phyloP scores from a whole-genome alignment of 371 early-diverging fungal genomes.

The Mucor ambiguus region DNA sequence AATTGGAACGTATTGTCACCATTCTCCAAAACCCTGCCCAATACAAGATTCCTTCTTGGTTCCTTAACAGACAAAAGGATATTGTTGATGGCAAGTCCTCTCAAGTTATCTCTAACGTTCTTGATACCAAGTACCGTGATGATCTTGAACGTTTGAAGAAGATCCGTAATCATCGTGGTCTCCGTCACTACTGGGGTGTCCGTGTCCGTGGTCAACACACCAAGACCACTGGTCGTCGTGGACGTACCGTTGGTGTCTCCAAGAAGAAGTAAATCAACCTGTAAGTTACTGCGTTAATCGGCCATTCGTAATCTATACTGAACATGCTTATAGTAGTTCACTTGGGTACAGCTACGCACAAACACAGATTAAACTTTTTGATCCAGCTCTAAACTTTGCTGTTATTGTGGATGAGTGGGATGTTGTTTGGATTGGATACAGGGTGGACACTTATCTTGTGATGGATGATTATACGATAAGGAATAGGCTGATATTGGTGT shows the following conservation, averaged over 20 bases:
- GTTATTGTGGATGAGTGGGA: neutral
- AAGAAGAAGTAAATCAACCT: neutral
- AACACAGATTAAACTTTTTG: neutral
- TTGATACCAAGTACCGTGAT: conserved; percentile 97
- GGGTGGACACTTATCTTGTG: neutral
- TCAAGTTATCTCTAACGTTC: conserved; percentile 94
- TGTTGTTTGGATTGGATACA: neutral
- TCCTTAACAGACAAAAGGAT: conserved; percentile 99
- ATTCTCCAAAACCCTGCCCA: conserved; percentile 93
- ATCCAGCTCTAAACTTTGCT: neutral
- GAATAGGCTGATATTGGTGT: too few species aligned
- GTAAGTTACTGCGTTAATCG: neutral
- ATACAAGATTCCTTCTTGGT: conserved; percentile 98
- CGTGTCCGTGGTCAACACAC: conserved; percentile 97
- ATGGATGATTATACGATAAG: too few species aligned
- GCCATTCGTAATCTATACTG: neutral
- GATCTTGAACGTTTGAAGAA: conserved; percentile 97
- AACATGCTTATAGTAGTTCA: neutral
- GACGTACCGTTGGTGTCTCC: conserved; percentile 84
- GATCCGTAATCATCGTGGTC: conserved; percentile 94
- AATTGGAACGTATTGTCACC: conserved; percentile 89
- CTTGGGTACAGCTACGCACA: neutral
- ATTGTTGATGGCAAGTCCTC: conserved; percentile 90
- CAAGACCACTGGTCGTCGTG: conserved; percentile 98
- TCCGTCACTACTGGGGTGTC: conserved; percentile 97